Conservation (phyloP, 164 flowering plant genomes). For the Macadamia integrifolia region DNA sequence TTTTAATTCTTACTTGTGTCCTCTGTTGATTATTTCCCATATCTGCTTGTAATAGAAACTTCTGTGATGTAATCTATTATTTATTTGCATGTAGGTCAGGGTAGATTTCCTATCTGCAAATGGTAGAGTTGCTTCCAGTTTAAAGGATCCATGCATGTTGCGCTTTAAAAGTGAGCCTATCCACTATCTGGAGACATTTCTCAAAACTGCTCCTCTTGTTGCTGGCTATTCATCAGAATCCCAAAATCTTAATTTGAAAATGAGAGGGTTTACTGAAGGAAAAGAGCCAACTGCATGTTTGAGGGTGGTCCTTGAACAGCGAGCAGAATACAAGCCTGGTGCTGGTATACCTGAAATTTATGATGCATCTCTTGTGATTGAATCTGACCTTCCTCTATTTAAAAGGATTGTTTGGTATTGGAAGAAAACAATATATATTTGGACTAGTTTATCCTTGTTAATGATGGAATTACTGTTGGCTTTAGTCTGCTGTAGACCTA, state of each 20-base stretch:
- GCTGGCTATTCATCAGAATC: conserved; percentile 72
- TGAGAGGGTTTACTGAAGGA: conserved; percentile 52
- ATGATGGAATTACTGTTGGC: conserved; percentile 43
- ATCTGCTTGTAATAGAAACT: neutral
- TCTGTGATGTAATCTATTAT: neutral
- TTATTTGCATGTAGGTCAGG: conserved; percentile 47
- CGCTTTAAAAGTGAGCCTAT: conserved; percentile 64
- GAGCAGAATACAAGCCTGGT: conserved; percentile 67
- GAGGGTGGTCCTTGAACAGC: conserved; percentile 59
- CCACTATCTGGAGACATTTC: conserved; percentile 48
- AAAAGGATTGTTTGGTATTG: conserved; percentile 73
- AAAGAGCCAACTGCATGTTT: conserved; percentile 57
- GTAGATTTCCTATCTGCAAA: conserved; percentile 57
- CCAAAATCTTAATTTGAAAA: conserved; percentile 45
- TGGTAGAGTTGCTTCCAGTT: conserved; percentile 49
- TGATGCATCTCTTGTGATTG: conserved; percentile 48
- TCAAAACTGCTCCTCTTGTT: conserved; percentile 58
- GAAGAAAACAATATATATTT: conserved; percentile 62
- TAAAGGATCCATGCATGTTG: conserved; percentile 66
- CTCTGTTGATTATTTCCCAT: neutral
- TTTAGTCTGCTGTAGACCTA: conserved; percentile 57
- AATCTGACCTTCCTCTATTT: conserved; percentile 66
- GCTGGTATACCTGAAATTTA: conserved; percentile 85
- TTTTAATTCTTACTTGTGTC: neutral
- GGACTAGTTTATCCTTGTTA: conserved; percentile 48